A percentile compares a stretch with the other conserved stretches of the same genome.
Conservation (phyloP, 345 rosid genomes). For the Brassica rapa region DNA sequence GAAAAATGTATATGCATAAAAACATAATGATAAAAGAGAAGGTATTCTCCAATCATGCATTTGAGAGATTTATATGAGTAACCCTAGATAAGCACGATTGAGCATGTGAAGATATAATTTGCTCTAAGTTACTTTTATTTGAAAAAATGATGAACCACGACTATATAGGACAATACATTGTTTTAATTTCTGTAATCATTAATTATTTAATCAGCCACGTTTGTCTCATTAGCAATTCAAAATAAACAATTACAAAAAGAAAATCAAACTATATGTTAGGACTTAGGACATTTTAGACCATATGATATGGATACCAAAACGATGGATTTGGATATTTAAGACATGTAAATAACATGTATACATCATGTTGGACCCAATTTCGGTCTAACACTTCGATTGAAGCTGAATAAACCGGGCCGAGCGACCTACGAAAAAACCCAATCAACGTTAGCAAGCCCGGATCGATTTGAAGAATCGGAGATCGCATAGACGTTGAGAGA, state of each 20-base stretch:
- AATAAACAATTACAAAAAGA: neutral
- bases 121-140: conserved; percentile 26
- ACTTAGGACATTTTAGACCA: neutral
- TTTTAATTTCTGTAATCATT: neutral
- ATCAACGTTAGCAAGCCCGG: no score
- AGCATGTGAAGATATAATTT: conserved; percentile 40
- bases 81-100: conserved; percentile 32
- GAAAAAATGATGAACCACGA: conserved; percentile 29
- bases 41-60: conserved; percentile 24
- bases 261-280: neutral
- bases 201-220: conserved; percentile 15
- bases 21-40: conserved; percentile 29
- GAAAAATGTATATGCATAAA: neutral
- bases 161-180: neutral
- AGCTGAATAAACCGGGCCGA: no score
- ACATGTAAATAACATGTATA: neutral
- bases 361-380: no score
- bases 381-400: no score
- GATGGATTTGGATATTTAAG: neutral
- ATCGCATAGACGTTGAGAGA: no score
- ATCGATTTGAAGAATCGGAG: no score
- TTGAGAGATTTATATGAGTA: conserved; percentile 17
- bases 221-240: neutral
- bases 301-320: neutral
- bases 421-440: no score